Base-by-base conservation (phyloP, 495 filamentous ascomycete species). In the Parathielavia hyrcaniae region DNA sequence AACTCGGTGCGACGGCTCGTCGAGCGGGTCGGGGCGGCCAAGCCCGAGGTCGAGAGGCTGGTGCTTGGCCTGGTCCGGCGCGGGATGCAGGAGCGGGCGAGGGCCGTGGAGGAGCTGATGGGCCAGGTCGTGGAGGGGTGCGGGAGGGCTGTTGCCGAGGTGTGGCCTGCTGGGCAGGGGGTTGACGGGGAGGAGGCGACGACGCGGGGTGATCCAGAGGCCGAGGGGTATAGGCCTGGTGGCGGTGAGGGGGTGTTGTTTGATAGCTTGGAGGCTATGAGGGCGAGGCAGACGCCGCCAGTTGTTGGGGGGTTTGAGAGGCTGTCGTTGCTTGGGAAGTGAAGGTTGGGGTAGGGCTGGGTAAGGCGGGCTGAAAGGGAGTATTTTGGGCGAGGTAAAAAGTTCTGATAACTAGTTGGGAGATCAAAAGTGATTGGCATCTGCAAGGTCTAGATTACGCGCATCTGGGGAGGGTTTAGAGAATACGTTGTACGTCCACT, bases 41-140 rank as follows among this genome's bases (percentile, higher is more conserved):
- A 81, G 17, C 73, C 75, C 0, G 93, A 97, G 62, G 81, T 87
- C 0, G 77, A 81, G 66, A 71, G 83, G 35, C 77, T 97, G 12
- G 80, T 95, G 1, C 81, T 87, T 62, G 88, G 84, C 0, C 70
- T 96, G 55, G 73, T 88, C 60, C 79, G 90, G 52, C 78, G 93
- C 14, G 81, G 79, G 20, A 97, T 97, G 93, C 77, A 86, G 36
- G 93, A 97, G 75, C 81, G 89, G 26, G 91, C 90, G 14, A 74
- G 81, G 19, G 88, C 89, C 4, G 76, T 96, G 36, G 87, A 95
- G 73, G 78, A 77, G 43, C 73, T 83, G 36, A 79, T 90, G 75
- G 77, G 73, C 35, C 87, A 90, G 64, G 83, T 96, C 9, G 68
- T 88, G 45, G 83, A 81, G 43, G 76, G 81, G 63, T 93, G 90